Evolutionary conservation across 768 basidiomycete genomes (phyloP).

Genomic region (Crepidotus variabilis): DNA sequence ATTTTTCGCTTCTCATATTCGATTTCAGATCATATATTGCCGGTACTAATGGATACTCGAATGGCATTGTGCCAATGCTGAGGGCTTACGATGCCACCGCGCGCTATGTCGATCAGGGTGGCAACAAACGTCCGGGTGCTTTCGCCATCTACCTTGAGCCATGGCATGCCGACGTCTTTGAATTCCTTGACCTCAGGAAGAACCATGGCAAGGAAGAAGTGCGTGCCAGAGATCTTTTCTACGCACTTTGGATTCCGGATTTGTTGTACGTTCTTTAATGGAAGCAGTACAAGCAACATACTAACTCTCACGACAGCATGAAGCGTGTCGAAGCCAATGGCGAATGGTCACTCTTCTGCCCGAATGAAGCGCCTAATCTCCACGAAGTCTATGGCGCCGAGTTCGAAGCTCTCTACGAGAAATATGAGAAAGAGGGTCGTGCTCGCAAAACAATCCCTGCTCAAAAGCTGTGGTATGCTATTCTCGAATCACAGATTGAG

Average conservation of each 20-base stretch:
- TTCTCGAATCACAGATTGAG: slow-evolving; percentile 95
- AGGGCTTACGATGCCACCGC: slow-evolving; percentile 97
- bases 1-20: background rate
- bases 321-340: slow-evolving; percentile 88
- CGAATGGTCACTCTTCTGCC: slow-evolving; percentile 97
- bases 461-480: slow-evolving; percentile 98
- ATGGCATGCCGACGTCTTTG: slow-evolving; percentile 97
- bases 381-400: slow-evolving; percentile 87
- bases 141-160: slow-evolving; percentile 99
- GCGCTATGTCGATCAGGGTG: slow-evolving; percentile 97
- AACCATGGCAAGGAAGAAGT: slow-evolving; percentile 99
- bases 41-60: slow-evolving; percentile 98
- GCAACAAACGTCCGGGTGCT: slow-evolving; percentile 98
- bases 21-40: slow-evolving; percentile 87
- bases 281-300: background rate
- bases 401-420: slow-evolving; percentile 82
- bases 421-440: slow-evolving; percentile 88
- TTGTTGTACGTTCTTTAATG: slow-evolving; percentile 61
- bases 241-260: slow-evolving; percentile 96
- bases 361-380: slow-evolving; percentile 90
- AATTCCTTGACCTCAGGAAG: slow-evolving; percentile 96
- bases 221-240: slow-evolving; percentile 95
- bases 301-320: slow-evolving; percentile 57
- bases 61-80: slow-evolving; percentile 99
- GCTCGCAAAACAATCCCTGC: slow-evolving; percentile 83